A percentile compares a stretch with the other conserved stretches of the same genome.
These are phyloP conservation scores for Cinnamomum chago DNA, from an alignment of 164 flowering plant species.

Conservation along the genomic window DNA sequence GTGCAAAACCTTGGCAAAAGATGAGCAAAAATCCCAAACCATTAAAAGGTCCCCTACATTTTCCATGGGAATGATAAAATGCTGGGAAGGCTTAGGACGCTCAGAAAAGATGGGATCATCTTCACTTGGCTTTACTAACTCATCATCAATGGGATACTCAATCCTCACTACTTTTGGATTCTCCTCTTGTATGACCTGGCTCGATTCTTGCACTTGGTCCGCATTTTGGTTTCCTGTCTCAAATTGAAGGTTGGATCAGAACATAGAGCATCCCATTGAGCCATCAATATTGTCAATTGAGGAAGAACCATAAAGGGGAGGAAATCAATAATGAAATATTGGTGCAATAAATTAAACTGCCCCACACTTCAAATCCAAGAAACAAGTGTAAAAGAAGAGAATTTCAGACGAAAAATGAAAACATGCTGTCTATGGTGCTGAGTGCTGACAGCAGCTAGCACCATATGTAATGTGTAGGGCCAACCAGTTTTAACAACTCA, in stretches of 20 bases:
- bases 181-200: constrained; percentile 1
- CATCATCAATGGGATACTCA: constrained; percentile 21
- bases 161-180: background rate
- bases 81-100: constrained; percentile 13
- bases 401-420: too few relatives aligned
- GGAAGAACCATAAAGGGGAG: background rate
- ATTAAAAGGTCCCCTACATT: constrained; percentile 14
- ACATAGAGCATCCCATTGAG: background rate
- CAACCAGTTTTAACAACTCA: too few relatives aligned
- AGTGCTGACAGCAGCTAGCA: too few relatives aligned
- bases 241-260: background rate
- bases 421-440: too few relatives aligned
- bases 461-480: too few relatives aligned
- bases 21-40: constrained; percentile 23
- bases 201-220: background rate
- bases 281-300: too few relatives aligned
- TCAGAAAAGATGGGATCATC: constrained; percentile 13
- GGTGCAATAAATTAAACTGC: too few relatives aligned
- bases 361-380: background rate
- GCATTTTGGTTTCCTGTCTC: background rate
- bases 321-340: background rate
- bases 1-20: constrained; percentile 11
- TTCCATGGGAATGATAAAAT: constrained; percentile 12
- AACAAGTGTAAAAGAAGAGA: background rate
- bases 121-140: constrained; percentile 11